A percentile compares a stretch with the other conserved stretches of the same genome.
phyloP scores from a whole-genome alignment of 1,284 basidiomycete species.

The Tetrapyrgos nigripes region DNA sequence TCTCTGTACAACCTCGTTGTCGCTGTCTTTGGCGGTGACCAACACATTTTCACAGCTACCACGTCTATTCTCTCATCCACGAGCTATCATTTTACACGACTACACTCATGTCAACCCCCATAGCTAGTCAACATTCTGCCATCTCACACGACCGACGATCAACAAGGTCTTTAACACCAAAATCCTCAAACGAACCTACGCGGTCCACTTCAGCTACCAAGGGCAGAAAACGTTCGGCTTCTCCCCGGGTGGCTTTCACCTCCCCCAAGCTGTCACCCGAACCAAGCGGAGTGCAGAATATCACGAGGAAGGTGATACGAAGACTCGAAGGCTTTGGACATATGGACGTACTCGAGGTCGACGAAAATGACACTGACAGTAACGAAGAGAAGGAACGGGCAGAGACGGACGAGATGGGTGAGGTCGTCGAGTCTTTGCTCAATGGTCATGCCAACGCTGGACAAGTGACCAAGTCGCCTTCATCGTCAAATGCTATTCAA shows the following conservation, averaged over 20 bases:
- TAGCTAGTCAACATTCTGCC: neutral
- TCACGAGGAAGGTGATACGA: slow-evolving; percentile 51
- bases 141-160: slow-evolving; percentile 2
- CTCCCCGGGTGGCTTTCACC: slow-evolving; percentile 43
- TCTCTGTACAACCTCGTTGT: neutral
- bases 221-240: slow-evolving; percentile 34
- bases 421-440: slow-evolving; percentile 25
- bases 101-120: neutral
- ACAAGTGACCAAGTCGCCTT: slow-evolving; percentile 9
- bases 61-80: neutral
- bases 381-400: slow-evolving; percentile 22
- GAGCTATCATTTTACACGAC: neutral
- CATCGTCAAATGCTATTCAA: neutral
- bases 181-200: neutral
- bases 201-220: neutral
- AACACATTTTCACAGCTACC: neutral
- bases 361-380: slow-evolving; percentile 29
- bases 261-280: slow-evolving; percentile 36
- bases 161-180: slow-evolving; percentile 1
- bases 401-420: slow-evolving; percentile 26
- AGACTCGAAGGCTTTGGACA: slow-evolving; percentile 50
- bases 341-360: slow-evolving; percentile 30
- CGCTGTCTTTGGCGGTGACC: neutral
- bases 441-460: slow-evolving; percentile 22
- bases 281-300: slow-evolving; percentile 47